These are phyloP conservation scores for Fusarium bactridioides DNA, from an alignment of 2,329 filamentous ascomycete species.

Conservation along the genomic window DNA sequence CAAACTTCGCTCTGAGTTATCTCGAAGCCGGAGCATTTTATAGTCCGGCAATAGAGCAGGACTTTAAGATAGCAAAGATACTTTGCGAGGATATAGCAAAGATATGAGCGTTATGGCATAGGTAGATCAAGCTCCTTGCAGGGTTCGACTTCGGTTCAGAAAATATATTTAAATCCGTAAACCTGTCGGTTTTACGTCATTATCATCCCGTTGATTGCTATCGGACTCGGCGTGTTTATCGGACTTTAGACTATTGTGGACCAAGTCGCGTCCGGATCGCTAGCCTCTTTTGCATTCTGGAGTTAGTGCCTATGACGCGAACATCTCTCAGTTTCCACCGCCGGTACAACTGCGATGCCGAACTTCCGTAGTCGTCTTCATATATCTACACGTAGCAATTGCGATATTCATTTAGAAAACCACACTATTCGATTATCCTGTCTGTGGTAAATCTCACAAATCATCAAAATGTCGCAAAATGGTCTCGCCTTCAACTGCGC, in stretches of 20 bases:
- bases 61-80: conserved; percentile 22
- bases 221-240: not conserved
- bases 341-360: not conserved
- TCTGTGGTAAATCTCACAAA: rapidly evolving
- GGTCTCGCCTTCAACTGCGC: conserved; percentile 52
- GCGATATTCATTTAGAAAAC: rapidly evolving
- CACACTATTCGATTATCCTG: rapidly evolving
- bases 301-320: conserved; percentile 6
- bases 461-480: conserved; percentile 2
- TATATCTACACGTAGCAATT: not conserved
- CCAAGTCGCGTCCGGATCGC: not conserved
- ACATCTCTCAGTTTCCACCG: not conserved
- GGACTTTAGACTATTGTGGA: not conserved
- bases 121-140: rapidly evolving
- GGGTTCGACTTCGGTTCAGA: not conserved
- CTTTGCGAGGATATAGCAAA: conserved; percentile 21
- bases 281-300: not conserved
- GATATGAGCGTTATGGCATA: not conserved
- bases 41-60: conserved; percentile 18
- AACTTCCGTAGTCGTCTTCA: not conserved
- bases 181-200: not conserved
- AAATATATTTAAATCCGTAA: not conserved
- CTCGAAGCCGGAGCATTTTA: not conserved
- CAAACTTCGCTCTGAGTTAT: conserved; percentile 3
- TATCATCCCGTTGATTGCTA: not conserved